These are phyloP conservation scores for Kodamaea leandrae DNA, from an alignment of 805 yeast genomes.

Conservation along the genomic window DNA sequence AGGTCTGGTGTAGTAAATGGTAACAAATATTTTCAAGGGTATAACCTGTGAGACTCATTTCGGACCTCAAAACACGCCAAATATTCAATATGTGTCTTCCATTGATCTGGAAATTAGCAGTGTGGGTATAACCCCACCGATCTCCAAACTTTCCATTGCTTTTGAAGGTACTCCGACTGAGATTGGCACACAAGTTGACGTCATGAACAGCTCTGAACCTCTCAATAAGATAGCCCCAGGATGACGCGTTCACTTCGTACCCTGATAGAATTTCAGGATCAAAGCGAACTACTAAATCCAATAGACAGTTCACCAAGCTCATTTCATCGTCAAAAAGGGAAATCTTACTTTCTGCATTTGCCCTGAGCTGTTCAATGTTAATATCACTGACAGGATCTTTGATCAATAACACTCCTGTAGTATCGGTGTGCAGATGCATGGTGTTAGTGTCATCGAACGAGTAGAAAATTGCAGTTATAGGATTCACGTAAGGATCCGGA, in stretches of 20 bases:
- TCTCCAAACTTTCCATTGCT: slow-evolving; percentile 57
- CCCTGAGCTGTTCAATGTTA: neutral
- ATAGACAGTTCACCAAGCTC: slow-evolving; percentile 54
- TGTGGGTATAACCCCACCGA: slow-evolving; percentile 79
- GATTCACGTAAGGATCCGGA: slow-evolving; percentile 69
- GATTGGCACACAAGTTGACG: slow-evolving; percentile 52
- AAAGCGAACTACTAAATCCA: slow-evolving; percentile 51
- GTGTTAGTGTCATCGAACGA: slow-evolving; percentile 43
- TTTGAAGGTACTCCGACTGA: slow-evolving; percentile 57
- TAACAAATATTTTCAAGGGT: slow-evolving; percentile 74
- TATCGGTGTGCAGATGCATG: slow-evolving; percentile 11
- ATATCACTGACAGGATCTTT: neutral
- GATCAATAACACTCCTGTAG: slow-evolving; percentile 1
- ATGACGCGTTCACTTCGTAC: slow-evolving; percentile 70
- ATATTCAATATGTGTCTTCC: slow-evolving; percentile 85
- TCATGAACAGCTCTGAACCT: slow-evolving; percentile 48
- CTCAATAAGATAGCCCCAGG: slow-evolving; percentile 90
- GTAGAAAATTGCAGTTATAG: slow-evolving; percentile 63
- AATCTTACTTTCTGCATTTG: slow-evolving; percentile 4
- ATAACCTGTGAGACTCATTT: slow-evolving; percentile 61
- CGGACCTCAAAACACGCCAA: slow-evolving; percentile 74
- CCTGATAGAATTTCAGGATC: slow-evolving; percentile 93
- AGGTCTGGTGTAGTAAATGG: slow-evolving; percentile 61
- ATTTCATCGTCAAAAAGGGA: slow-evolving; percentile 49
- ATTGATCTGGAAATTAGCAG: slow-evolving; percentile 61